Evolutionary conservation across 2,329 filamentous ascomycete genomes (phyloP).

Genomic region (Fusarium beomiforme): DNA sequence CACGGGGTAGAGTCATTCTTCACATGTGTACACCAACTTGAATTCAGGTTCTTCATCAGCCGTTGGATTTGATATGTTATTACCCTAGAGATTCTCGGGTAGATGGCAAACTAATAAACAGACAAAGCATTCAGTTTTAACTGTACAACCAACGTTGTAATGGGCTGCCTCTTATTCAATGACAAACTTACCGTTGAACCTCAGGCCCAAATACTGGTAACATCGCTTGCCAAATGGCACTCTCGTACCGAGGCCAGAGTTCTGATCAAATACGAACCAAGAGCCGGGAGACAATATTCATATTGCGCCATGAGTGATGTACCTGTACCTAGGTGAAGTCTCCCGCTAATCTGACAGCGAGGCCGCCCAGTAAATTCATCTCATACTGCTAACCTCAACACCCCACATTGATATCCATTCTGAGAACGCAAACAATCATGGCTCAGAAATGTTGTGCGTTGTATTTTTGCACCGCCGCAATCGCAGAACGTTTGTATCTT

Average conservation of each 20-base stretch:
- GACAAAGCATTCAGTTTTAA: background rate
- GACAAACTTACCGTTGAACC: background rate
- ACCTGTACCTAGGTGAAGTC: background rate
- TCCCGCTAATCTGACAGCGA: constrained; percentile 33
- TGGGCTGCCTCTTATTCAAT: background rate
- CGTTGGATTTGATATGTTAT: background rate
- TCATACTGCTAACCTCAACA: background rate
- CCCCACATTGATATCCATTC: background rate
- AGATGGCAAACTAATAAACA: background rate
- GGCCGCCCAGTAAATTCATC: constrained; percentile 23
- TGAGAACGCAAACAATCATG: background rate
- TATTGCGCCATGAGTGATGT: constrained; percentile 19
- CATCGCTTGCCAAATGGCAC: background rate
- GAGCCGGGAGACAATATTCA: background rate
- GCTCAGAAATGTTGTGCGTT: background rate
- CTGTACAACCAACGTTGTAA: background rate
- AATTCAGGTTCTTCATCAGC: background rate
- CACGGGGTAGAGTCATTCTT: background rate
- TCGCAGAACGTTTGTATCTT: background rate
- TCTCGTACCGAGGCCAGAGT: background rate
- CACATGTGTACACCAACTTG: background rate
- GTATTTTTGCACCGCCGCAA: constrained; percentile 17
- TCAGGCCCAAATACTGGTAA: background rate
- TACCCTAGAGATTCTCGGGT: background rate
- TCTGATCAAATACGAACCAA: constrained; percentile 5